Evolutionary conservation across 305 asterid genomes (phyloP), one percentile per base, ranked within the genome.

Genomic region (Fraxinus nigra): DNA sequence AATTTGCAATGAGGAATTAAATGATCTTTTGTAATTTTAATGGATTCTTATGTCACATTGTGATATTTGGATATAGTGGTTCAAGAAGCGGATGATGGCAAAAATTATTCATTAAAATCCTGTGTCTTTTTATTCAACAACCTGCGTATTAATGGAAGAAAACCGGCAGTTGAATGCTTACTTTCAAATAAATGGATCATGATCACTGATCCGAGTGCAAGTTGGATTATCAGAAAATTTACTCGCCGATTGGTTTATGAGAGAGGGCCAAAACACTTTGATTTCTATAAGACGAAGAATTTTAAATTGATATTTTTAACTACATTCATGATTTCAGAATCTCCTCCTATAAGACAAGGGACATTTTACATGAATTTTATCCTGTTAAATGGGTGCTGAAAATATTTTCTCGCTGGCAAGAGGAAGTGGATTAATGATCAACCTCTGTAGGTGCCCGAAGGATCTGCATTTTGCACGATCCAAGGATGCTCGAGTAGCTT

Each of bases 401-500:
- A 59, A 20, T 20, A 7, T 20, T 59, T 7, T 59, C 32, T 20
- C 9, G 0, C 63, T 51, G 63, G 63, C 24, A 14, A 4, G 63
- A 51, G 63, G 24, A 51, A 5, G 24, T 5, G 22, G 72, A 33
- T 26, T 1, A 63, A 72, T 22, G 24, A 69, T 88, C 88, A 90
- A 37, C 88, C 85, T 84, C 77, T 87, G 65, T 84, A 86, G 22
- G 90, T 85, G 9, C 92, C 91, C 4, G 97, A 90, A 7, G 93
- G 94, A 80, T 92, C 94, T 22, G 91, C 93, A 85, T 91, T 88
- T 84, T 92, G 94, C 81, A 92, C 85, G 40, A 91, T 87, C 97
- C 97, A 91, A 30, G 92, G 90, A 86, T 92, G 93, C 90, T 91
- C 93, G 4, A 92, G 88, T 65, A 91, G 80, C 84, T 90, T 92